Conservation (phyloP, 129 eudicot species). For the Flaveria robusta region DNA sequence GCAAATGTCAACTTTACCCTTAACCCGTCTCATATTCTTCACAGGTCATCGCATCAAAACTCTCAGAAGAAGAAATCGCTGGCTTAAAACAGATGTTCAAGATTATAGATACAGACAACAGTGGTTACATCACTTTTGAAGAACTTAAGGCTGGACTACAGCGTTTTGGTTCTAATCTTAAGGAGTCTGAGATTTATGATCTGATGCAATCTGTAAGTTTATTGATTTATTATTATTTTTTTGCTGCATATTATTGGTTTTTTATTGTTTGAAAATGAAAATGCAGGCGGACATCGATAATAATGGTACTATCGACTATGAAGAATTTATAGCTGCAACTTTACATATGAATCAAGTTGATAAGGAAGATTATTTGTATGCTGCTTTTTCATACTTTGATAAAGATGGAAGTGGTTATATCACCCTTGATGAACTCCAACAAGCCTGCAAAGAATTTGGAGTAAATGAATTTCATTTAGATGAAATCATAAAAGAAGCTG, state of each 20-base stretch:
- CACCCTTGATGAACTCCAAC: constrained; percentile 76
- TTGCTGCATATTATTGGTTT: neutral
- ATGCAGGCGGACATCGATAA: constrained; percentile 77
- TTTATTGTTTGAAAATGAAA: constrained; percentile 9
- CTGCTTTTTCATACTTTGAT: constrained; percentile 72
- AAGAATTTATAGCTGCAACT: constrained; percentile 78
- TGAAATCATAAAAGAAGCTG: constrained; percentile 61
- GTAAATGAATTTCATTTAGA: constrained; percentile 48
- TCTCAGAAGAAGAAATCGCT: constrained; percentile 44
- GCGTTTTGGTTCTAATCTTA: constrained; percentile 36
- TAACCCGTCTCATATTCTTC: constrained; percentile 9
- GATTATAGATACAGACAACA: constrained; percentile 46
- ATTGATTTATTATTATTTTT: neutral
- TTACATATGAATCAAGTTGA: constrained; percentile 60
- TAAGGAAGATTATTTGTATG: constrained; percentile 59
- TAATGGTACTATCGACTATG: constrained; percentile 70
- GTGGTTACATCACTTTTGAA: constrained; percentile 46
- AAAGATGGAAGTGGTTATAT: constrained; percentile 83
- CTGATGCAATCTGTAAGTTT: constrained; percentile 43
- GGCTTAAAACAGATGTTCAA: constrained; percentile 46
- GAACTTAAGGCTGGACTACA: constrained; percentile 46
- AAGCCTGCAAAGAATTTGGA: constrained; percentile 67
- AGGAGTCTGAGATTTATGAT: constrained; percentile 41
- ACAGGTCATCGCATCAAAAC: constrained; percentile 41
- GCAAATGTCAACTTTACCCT: constrained; percentile 23